A percentile compares a stretch with the other conserved stretches of the same genome.
Conservation (phyloP, 441 rosid genomes). For the Jatropha podagrica region DNA sequence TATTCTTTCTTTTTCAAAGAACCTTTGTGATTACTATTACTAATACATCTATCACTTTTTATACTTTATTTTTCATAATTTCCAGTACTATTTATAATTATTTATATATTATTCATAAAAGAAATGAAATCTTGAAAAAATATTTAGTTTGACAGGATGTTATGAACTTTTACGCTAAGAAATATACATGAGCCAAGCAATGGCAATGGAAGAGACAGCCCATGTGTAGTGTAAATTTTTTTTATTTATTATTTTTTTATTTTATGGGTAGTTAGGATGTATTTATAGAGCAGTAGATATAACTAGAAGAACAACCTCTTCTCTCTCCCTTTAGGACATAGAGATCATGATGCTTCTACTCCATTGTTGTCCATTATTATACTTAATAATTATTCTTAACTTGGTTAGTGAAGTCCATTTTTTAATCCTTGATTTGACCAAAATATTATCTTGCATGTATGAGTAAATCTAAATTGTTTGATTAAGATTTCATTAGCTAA, state of each 20-base stretch:
- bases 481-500: neutral
- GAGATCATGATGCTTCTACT: conserved; percentile 1
- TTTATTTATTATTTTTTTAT: neutral
- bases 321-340: neutral
- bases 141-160: neutral
- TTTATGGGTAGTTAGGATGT: neutral
- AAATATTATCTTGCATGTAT: too few relatives aligned
- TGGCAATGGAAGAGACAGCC: conserved; percentile 13
- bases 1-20: neutral
- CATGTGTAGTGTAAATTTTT: neutral
- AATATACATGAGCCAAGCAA: neutral
- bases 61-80: too few relatives aligned
- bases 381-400: neutral
- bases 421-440: too few relatives aligned
- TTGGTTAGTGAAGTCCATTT: neutral
- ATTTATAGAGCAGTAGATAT: too few relatives aligned
- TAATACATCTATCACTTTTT: too few relatives aligned
- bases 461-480: neutral
- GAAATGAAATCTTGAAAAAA: neutral
- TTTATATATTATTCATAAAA: too few relatives aligned
- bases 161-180: conserved; percentile 21
- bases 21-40: too few relatives aligned
- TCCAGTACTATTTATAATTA: too few relatives aligned
- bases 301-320: neutral
- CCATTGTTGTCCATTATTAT: neutral